A percentile compares a stretch with the other conserved stretches of the same genome.
Conservation (phyloP, 306 rosid species). For the Oemleria cerasiformis region DNA sequence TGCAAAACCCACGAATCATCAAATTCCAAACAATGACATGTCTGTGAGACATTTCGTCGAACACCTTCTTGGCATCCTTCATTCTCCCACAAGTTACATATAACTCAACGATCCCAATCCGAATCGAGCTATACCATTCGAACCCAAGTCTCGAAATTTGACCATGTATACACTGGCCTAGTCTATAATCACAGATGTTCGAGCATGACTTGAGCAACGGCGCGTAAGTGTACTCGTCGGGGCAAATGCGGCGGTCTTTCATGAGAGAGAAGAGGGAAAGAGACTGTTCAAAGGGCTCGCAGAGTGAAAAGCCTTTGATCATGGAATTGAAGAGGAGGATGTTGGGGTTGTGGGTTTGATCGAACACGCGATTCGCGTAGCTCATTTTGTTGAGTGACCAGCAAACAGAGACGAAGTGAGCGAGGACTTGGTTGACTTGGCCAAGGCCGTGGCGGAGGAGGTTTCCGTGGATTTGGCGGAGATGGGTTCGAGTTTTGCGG, state of each 20-base stretch:
- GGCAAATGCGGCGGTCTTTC: slow-evolving; percentile 41
- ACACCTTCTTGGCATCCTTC: slow-evolving; percentile 58
- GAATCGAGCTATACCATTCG: slow-evolving; percentile 33
- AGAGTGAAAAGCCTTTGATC: slow-evolving; percentile 64
- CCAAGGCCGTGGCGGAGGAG: slow-evolving; percentile 75
- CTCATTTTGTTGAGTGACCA: slow-evolving; percentile 33
- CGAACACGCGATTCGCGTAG: slow-evolving; percentile 58
- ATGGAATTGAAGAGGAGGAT: slow-evolving; percentile 68
- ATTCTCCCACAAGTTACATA: slow-evolving; percentile 43
- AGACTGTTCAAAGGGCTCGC: slow-evolving; percentile 48
- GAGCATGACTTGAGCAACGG: slow-evolving; percentile 64
- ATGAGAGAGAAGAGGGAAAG: slow-evolving; percentile 45
- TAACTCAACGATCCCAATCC: slow-evolving; percentile 51
- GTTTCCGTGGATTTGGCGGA: slow-evolving; percentile 64
- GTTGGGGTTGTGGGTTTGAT: slow-evolving; percentile 49
- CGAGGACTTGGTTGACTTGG: slow-evolving; percentile 64
- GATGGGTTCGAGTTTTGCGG: slow-evolving; percentile 43
- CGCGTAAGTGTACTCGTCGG: slow-evolving; percentile 58
- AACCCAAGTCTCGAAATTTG: slow-evolving; percentile 48
- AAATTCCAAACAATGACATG: slow-evolving; percentile 68
- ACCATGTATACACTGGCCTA: slow-evolving; percentile 51
- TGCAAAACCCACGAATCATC: slow-evolving; percentile 72
- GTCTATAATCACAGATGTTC: slow-evolving; percentile 30
- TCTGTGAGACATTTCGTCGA: slow-evolving; percentile 51
- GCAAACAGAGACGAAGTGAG: slow-evolving; percentile 77